Percentiles rank a stretch among this genome's conserved stretches.
phyloP scores from a whole-genome alignment of 2,329 filamentous ascomycete species.

The Chrysoporthe cubensis region DNA sequence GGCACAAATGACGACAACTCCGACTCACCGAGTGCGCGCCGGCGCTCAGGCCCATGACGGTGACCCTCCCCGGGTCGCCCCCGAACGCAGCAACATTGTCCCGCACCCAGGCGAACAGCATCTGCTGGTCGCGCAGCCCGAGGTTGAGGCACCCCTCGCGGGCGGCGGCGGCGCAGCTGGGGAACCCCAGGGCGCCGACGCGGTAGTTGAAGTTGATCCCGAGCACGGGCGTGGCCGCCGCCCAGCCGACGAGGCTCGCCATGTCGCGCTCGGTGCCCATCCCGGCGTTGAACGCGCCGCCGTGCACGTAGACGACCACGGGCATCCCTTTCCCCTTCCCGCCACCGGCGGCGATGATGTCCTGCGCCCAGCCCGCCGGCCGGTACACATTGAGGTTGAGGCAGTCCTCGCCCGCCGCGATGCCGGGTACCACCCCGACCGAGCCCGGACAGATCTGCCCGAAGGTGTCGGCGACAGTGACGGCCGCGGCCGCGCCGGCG shows the following conservation, averaged over 20 bases:
- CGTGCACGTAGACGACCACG: constrained; percentile 65
- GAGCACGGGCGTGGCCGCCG: constrained; percentile 52
- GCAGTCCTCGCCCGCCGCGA: constrained; percentile 51
- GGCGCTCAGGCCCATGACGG: constrained; percentile 64
- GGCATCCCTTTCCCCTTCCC: constrained; percentile 39
- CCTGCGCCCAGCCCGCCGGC: constrained; percentile 33
- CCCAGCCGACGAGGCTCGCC: constrained; percentile 62
- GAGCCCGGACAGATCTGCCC: constrained; percentile 45
- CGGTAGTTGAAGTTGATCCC: constrained; percentile 66
- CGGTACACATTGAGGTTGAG: constrained; percentile 57
- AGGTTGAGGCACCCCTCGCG: constrained; percentile 64
- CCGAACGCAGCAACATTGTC: constrained; percentile 64
- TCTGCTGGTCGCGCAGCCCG: constrained; percentile 65
- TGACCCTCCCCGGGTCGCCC: constrained; percentile 61
- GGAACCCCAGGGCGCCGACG: constrained; percentile 70
- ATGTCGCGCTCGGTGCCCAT: constrained; percentile 60
- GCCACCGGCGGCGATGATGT: constrained; percentile 25
- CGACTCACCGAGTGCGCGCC: constrained; percentile 62
- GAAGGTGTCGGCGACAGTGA: constrained; percentile 39
- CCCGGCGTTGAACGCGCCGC: constrained; percentile 64
- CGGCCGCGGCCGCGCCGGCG: constrained; percentile 6
- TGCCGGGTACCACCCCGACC: constrained; percentile 35
- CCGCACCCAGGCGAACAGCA: constrained; percentile 63
- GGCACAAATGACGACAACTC: no score
- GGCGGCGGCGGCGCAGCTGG: constrained; percentile 58